Conservation (phyloP, 768 basidiomycete genomes). For the Collybia sp. region DNA sequence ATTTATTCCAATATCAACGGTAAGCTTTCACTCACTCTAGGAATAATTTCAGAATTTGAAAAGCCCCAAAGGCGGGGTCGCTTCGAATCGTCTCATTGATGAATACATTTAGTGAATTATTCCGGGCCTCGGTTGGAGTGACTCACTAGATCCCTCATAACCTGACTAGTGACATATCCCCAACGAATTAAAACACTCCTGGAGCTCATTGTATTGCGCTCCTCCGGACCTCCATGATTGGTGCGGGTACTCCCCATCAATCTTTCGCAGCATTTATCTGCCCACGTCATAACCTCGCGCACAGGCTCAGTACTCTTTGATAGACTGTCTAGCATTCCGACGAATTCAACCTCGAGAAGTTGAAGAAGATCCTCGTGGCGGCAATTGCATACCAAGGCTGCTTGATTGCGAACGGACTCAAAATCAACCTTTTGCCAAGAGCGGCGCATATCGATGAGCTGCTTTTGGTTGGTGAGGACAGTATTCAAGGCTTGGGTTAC, state of each 20-base stretch:
- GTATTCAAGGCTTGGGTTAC: constrained; percentile 86
- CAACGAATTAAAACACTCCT: constrained; percentile 85
- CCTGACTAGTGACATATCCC: constrained; percentile 91
- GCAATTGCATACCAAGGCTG: constrained; percentile 90
- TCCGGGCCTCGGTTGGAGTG: constrained; percentile 3
- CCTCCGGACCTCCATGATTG: constrained; percentile 53
- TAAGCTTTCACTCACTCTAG: constrained; percentile 59
- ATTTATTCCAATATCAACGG: constrained; percentile 8
- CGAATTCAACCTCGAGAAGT: constrained; percentile 81
- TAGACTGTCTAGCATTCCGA: constrained; percentile 67
- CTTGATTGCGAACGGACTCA: constrained; percentile 87
- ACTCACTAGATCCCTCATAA: constrained; percentile 86
- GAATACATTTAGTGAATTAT: constrained; percentile 1
- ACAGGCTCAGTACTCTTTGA: constrained; percentile 75
- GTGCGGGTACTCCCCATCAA: constrained; percentile 69
- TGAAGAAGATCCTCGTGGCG: constrained; percentile 87
- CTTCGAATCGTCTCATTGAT: constrained; percentile 75
- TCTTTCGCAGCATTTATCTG: constrained; percentile 84
- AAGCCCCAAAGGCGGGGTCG: constrained; percentile 89
- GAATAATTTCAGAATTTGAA: constrained; percentile 89
- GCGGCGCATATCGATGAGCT: constrained; percentile 78
- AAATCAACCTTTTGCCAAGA: constrained; percentile 90
- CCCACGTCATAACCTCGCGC: constrained; percentile 86
- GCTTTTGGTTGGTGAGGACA: constrained; percentile 85
- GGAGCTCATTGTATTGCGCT: constrained; percentile 79